A percentile compares a stretch with the other conserved stretches of the same genome.
These are phyloP conservation scores for Cenchrus americanus DNA, from an alignment of 176 grass and related monocot species.

Conservation along the genomic window DNA sequence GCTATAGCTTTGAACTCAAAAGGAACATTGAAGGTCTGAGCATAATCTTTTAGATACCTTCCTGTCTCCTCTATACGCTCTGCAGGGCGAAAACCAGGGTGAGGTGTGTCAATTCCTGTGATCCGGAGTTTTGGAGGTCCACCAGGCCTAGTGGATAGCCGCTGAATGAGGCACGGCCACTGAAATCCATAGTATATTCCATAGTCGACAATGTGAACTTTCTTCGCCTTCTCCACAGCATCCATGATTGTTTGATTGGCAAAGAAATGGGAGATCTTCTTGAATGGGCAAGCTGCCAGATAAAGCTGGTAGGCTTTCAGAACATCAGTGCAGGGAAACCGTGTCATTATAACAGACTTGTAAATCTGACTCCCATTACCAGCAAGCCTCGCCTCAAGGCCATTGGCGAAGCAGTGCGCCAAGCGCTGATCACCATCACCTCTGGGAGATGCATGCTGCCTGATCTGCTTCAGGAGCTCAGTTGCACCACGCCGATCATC, in stretches of 20 bases:
- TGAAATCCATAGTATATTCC: conserved; percentile 94
- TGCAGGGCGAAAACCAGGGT: conserved; percentile 76
- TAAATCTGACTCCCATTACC: conserved; percentile 90
- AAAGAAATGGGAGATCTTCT: conserved; percentile 95
- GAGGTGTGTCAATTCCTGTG: conserved; percentile 82
- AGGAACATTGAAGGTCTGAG: conserved; percentile 66
- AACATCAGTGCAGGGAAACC: conserved; percentile 66
- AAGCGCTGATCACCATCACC: conserved; percentile 85
- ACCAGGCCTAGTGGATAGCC: conserved; percentile 53
- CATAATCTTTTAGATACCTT: conserved; percentile 78
- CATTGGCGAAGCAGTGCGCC: conserved; percentile 86
- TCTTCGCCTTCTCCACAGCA: conserved; percentile 66
- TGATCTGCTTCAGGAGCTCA: conserved; percentile 89
- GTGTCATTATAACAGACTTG: conserved; percentile 52
- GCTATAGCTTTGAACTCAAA: conserved; percentile 80
- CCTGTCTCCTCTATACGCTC: conserved; percentile 85
- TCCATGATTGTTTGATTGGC: conserved; percentile 88
- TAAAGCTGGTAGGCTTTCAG: conserved; percentile 92
- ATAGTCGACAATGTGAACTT: conserved; percentile 86
- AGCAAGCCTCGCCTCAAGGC: conserved; percentile 85
- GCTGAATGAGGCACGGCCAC: conserved; percentile 91
- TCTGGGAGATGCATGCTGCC: conserved; percentile 59
- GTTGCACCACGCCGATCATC: conserved; percentile 67
- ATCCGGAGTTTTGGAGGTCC: conserved; percentile 82
- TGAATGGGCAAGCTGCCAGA: conserved; percentile 81